Evolutionary conservation across 164 flowering plant genomes (phyloP), one percentile per base, ranked within the genome.

Genomic region (Platanus orientalis): DNA sequence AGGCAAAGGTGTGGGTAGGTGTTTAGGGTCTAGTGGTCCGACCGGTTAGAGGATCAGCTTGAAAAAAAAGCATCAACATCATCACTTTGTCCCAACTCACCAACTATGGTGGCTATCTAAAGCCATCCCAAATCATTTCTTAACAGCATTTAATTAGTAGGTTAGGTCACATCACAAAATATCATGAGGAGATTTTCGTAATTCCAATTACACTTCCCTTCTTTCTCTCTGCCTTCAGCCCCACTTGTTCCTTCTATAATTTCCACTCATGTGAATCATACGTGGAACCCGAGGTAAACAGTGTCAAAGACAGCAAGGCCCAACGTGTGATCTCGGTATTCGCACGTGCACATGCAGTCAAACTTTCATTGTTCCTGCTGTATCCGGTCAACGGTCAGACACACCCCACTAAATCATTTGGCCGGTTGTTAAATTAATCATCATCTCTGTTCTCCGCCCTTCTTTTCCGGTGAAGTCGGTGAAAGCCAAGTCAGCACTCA

Each of bases 351-450:
- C 62, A 45, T 49, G 32, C 63, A 57, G 73, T 78, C 72, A 77
- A 77, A 74, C 47, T 60, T 62, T 13, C 63, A 25, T 36, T 51
- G 48, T 58, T 69, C 54, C 54, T 57, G 68, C 76, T 54, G 73
- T 73, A 70, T 65, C 71, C 32, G 61, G 75, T 68, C 76, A 66
- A 71, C 63, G 65, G 75, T 79, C 82, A 68, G 68, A 53, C 67
- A 58, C 23, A 40, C 52, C 5, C 47, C 25, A 21, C 57, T 42
- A 53, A 66, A 74, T 62, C 71, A 68, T 65, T 73, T 19, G 30
- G 55, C 4, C 10, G 7, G 1, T 29, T 42, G 9, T 9, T 3
- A 36, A 36, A 36, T 7, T 45, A 34, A 45, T 45, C 4, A 0
- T 45, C 16, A 14, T 45, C 16, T 45, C 4, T 45, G 2, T 45